Base-by-base conservation (phyloP, 1,284 basidiomycete species). In the Moesziomyces globuligerus region DNA sequence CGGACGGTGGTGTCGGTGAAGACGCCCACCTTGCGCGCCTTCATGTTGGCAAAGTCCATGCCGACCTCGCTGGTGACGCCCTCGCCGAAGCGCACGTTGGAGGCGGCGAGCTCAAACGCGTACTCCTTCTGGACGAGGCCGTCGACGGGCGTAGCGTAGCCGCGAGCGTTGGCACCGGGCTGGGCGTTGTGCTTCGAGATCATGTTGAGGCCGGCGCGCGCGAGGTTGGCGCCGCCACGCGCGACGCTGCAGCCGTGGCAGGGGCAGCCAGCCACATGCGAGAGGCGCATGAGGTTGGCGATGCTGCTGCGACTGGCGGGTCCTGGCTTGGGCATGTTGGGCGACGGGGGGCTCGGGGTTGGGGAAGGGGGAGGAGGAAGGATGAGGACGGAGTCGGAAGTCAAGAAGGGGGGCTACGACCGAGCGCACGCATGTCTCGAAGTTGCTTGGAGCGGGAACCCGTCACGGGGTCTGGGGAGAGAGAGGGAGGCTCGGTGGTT, bases 61-160 rank as follows among this genome's bases (percentile, higher is more conserved):
- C 94, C 94, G 47, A 97, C 91, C 84, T 96, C 94, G 49, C 78
- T 62, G 18, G 82, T 83, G 26, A 83, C 82, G 15, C 82, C 82
- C 44, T 80, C 73, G 17, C 82, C 82, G 39, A 75, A 83, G 4
- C 82, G 65, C 59, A 96, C 85, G 81, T 94, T 94, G 47, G 91
- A 90, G 1, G 94, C 94, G 11, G 94, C 92, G 59, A 97, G 89
- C 91, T 98, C 94, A 78, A 97, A 98, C 0, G 94, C 94, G 83
- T 97, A 98, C 84, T 98, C 94, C 81, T 90, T 93, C 83, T 93
- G 56, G 4, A 78, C 46, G 9, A 89, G 85, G 4, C 83, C 77
- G 51, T 92, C 87, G 13, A 92, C 89, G 24, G 94, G 94, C 1
- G 91, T 92, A n/a, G 93, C 94, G 53, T 82, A 84, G 7, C 72